Evolutionary conservation across 73 alveolate genomes (phyloP), one percentile per base, ranked within the genome.

Genomic region (Strombidium stylifer): DNA sequence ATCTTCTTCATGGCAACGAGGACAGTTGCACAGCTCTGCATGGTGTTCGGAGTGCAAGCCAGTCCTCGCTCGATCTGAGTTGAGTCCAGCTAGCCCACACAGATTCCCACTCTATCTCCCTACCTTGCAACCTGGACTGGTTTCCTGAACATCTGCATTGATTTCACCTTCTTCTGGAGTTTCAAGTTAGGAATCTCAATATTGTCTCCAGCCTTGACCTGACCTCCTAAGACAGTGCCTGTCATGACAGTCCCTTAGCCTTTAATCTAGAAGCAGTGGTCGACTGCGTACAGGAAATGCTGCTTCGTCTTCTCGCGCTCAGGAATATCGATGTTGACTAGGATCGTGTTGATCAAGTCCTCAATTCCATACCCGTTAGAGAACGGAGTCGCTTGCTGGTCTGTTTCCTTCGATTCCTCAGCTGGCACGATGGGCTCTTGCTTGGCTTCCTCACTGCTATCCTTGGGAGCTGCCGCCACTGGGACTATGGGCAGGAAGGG

Each of bases 211-310:
- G 84, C 89, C 60, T 85, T 84, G 24, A 93, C 87, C 23, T 46
- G 27, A 10, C 99, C 99, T 30, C 81, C 68, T 46, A 95, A 79
- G 15, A 95, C 90, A 3, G 99, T 95, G n/a, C 99, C 99, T 28
- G 99, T 97, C 49, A 96, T 90, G 8, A 97, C 99, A 0, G 99
- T 96, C 44, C 99, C 99, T 68, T 94, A 86, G 30, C 99, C 99
- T 73, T 97, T 97, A 41, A 97, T 87, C 37, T 94, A 90, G 66
- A 97, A 97, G 62, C 99, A 96, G 73, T 97, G 99, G 61, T 97
- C 99, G 20, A 90, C 83, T 60, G 93, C 85, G 45, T 92, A 96
- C 47, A 89, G 69, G 49, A 95, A 87, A 1, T 88, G 85, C 47
- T 71, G 71, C 30, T 75, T 70, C 27, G 77, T 67, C 41, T 61